Evolutionary conservation across 2,329 filamentous ascomycete genomes (phyloP), one percentile per base, ranked within the genome.

Genomic region (Penicillium vulpinum): DNA sequence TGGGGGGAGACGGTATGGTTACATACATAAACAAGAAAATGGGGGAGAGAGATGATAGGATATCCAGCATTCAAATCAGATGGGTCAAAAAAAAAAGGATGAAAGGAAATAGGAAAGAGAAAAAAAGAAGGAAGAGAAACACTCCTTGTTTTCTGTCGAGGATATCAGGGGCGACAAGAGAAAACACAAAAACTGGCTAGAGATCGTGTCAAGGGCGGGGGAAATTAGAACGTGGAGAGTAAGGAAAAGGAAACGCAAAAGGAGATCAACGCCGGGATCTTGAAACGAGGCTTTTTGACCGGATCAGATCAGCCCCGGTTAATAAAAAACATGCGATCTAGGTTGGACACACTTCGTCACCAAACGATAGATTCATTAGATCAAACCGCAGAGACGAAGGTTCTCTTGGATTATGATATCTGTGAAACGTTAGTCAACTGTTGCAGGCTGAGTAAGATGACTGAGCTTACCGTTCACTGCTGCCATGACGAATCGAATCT

Each of bases 351-450:
- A 60, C 62, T 63, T 59, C 64, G 54, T 65, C 63, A 65, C 61
- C 59, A 61, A 60, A 62, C 62, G 51, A 62, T 62, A 57, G 59
- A 33, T 61, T 75, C 70, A 73, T 88, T 89, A 97, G 85, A 97
- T 97, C 77, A 97, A 83, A 84, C 93, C 93, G 79, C 92, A 97
- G 77, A 96, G 85, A 77, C 94, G 89, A 64, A 99, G 87, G 81
- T 99, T 99, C 81, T 97, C 94, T 82, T 99, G 94, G 77, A 99
- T 99, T 80, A 99, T 99, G 77, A 99, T 99, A 80, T 99, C 94
- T 96, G 66, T 11, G 1, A 16, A 22, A 29, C n/a, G 24, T 31
- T 31, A 54, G 55, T 35, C 16, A n/a, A 33, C 16, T 22, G 26
- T 40, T 40, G 13, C 3, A 28, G 3, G 16, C 4, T 13, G 18